Evolutionary conservation across 2,329 filamentous ascomycete genomes (phyloP), one percentile per base, ranked within the genome.

Genomic region (Verticillium zaregamsianum): DNA sequence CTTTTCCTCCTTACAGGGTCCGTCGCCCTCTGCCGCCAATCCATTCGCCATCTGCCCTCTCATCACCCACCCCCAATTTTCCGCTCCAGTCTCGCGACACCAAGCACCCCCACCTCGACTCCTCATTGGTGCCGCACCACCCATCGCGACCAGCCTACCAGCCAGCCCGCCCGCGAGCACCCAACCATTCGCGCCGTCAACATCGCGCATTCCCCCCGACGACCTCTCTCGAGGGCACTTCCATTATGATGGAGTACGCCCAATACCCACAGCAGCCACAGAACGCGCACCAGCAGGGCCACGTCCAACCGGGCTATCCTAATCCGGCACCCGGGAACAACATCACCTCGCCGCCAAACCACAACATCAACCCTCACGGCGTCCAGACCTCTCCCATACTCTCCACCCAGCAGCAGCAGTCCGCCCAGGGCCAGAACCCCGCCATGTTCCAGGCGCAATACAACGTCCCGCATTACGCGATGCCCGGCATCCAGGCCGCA

Each of bases 361-460:
- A 87, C 69, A 87, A 85, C 73, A 82, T 90, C 70, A 86, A 89
- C 67, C 82, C 86, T 69, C 86, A 89, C 70, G 82, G 82, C 66
- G 86, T 85, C 66, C 88, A 94, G 76, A 87, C 88, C 4, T 95
- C 91, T 37, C 91, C 92, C 35, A 92, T 95, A 65, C 82, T 95
- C 61, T 86, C 90, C 31, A 89, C 90, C 59, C 91, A 95, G 76
- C 91, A 95, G 76, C 86, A 90, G 71, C 90, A 88, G 70, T 82
- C 84, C 65, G 80, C 83, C 45, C 86, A 86, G 65, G 86, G 85
- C 71, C 83, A 88, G 68, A 80, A 80, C 58, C 89, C 90, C 77
- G 91, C 89, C 83, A 92, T 88, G 79, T 97, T 97, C 76, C 86
- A 91, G 70, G 86, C 90, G 73, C 82, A 87, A 66, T 94, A 93